Conservation (phyloP, 1,139 yeast species). For the Suhomyces kunorum region DNA sequence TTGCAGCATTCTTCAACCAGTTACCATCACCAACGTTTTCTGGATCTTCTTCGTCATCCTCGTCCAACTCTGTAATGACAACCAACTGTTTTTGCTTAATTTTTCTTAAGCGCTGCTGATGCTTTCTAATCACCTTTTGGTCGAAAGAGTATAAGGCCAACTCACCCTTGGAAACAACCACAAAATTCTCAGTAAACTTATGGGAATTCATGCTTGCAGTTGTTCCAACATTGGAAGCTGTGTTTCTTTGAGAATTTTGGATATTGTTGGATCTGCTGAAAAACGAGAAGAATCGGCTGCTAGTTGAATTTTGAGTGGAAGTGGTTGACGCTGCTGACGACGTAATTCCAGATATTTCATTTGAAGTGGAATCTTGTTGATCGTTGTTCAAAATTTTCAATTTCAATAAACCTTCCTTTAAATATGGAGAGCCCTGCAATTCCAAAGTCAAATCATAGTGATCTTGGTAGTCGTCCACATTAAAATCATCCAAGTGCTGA, state of each 20-base stretch:
- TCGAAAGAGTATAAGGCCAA: constrained; percentile 55
- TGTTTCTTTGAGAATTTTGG: constrained; percentile 5
- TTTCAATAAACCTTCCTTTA: constrained; percentile 71
- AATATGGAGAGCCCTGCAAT: constrained; percentile 74
- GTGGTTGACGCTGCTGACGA: constrained; percentile 31
- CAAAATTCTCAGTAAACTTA: constrained; percentile 51
- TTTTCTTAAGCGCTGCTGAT: constrained; percentile 36
- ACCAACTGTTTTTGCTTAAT: constrained; percentile 26
- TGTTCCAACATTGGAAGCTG: constrained; percentile 13
- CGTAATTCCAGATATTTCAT: constrained; percentile 19
- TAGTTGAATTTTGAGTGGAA: constrained; percentile 15
- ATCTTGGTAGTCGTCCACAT: constrained; percentile 49
- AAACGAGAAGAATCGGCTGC: constrained; percentile 29
- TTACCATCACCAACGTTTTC: constrained; percentile 62
- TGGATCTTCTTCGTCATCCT: constrained; percentile 22
- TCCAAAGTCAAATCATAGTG: constrained; percentile 61
- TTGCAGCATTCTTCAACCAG: constrained; percentile 59
- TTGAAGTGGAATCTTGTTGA: constrained; percentile 32
- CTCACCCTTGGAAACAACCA: constrained; percentile 60
- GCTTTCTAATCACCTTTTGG: constrained; percentile 46
- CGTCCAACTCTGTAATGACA: constrained; percentile 18
- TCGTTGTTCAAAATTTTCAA: constrained; percentile 48
- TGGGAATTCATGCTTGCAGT: constrained; percentile 17
- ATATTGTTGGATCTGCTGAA: constrained; percentile 20
- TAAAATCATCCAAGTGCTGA: constrained; percentile 38